Conservation (phyloP, 2,329 filamentous ascomycete species). For the Pseudogymnoascus sp. region DNA sequence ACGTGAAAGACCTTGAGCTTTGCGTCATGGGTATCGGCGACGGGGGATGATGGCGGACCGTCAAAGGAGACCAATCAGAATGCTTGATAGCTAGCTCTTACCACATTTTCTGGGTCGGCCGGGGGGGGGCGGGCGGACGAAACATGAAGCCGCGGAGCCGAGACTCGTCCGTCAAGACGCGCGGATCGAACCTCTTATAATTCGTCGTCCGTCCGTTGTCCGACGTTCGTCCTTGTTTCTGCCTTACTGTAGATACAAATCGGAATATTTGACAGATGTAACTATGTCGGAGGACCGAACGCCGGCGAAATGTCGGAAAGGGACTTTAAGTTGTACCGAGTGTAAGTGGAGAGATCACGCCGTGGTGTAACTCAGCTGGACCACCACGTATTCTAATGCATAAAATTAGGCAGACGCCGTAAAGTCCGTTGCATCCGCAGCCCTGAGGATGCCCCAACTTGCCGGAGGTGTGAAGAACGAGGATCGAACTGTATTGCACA, state of each 20-base stretch:
- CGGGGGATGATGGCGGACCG: background rate
- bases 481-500: constrained; percentile 19
- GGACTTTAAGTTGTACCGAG: constrained; percentile 27
- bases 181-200: background rate
- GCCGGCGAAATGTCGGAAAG: constrained; percentile 20
- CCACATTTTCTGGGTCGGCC: background rate
- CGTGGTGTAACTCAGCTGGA: background rate
- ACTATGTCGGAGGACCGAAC: constrained; percentile 13
- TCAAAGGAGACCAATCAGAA: background rate
- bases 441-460: constrained; percentile 18
- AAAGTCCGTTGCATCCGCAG: constrained; percentile 27
- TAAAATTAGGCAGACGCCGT: constrained; percentile 23
- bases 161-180: background rate
- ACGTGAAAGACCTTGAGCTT: background rate
- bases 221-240: background rate
- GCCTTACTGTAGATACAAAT: background rate
- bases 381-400: constrained; percentile 8
- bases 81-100: background rate
- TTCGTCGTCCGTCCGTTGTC: background rate
- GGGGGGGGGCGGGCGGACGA: background rate
- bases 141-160: background rate
- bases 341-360: constrained; percentile 17
- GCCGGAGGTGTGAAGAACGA: constrained; percentile 18
- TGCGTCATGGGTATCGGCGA: background rate
- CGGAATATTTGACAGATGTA: background rate